These are phyloP conservation scores for Hsuehochloa calcarea DNA, from an alignment of 176 grass and related monocot genomes.

Conservation along the genomic window DNA sequence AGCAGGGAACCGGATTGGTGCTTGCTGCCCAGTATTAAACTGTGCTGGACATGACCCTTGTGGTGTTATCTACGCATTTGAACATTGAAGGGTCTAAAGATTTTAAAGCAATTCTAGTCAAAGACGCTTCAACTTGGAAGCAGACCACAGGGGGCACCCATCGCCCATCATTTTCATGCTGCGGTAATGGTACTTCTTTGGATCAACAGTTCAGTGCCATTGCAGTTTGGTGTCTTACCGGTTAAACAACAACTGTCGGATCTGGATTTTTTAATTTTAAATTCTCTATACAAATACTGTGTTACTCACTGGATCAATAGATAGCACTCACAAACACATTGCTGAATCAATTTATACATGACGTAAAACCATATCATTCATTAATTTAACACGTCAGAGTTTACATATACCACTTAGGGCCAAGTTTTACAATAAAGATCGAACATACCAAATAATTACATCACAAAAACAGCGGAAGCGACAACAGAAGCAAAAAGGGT, in stretches of 20 bases:
- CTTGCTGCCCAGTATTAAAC: conserved; percentile 20
- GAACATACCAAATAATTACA: no score
- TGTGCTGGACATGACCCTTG: conserved; percentile 15
- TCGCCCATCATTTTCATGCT: conserved; percentile 21
- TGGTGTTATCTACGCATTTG: conserved; percentile 6
- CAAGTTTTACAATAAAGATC: no score
- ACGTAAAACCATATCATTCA: no score
- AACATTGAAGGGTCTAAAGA: conserved; percentile 42
- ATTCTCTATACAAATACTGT: no score
- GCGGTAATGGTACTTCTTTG: conserved; percentile 9
- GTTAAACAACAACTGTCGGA: not conserved
- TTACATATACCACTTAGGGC: no score
- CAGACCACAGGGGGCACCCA: not conserved
- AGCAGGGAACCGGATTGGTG: conserved; percentile 5
- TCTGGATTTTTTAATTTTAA: no score
- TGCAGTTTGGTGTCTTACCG: not conserved
- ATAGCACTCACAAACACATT: no score
- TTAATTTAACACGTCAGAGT: no score
- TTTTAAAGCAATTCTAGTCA: conserved; percentile 37
- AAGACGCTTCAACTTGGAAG: conserved; percentile 44
- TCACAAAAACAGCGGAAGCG: no score
- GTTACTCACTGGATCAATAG: no score
- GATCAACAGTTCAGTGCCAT: not conserved
- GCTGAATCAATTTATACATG: no score
- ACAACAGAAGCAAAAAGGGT: no score